A percentile compares a stretch with the other conserved stretches of the same genome.
phyloP scores from a whole-genome alignment of 345 rosid genomes.

The Melastoma malabathricum region DNA sequence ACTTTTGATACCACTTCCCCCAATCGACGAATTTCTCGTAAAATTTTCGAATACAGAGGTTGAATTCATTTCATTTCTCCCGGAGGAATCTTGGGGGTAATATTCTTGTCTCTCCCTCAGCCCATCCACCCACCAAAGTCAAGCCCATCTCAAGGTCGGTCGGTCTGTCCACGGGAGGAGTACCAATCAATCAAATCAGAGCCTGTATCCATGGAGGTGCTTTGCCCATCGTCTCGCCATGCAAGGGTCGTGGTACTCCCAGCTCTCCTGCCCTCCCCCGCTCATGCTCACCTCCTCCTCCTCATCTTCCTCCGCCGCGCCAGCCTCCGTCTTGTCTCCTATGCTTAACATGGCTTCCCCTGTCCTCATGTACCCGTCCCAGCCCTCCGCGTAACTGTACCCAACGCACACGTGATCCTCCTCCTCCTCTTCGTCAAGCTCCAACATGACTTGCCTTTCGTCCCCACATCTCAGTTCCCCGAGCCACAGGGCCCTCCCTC shows the following conservation, averaged over 20 bases:
- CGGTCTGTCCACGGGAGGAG: too few species aligned
- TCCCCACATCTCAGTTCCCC: slow-evolving; percentile 59
- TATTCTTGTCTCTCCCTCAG: too few species aligned
- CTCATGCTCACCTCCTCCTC: slow-evolving; percentile 15
- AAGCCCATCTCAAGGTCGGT: too few species aligned
- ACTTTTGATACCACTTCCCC: too few species aligned
- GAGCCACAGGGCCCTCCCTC: slow-evolving; percentile 33
- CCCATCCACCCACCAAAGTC: too few species aligned
- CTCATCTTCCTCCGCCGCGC: slow-evolving; percentile 38
- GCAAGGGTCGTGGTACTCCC: slow-evolving; percentile 64
- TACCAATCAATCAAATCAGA: slow-evolving; percentile 21
- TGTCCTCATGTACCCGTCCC: slow-evolving; percentile 32
- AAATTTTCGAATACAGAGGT: too few species aligned
- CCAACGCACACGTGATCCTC: slow-evolving; percentile 33
- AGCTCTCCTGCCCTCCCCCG: slow-evolving; percentile 18
- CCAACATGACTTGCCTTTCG: slow-evolving; percentile 48
- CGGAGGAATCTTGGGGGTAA: too few species aligned
- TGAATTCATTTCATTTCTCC: too few species aligned
- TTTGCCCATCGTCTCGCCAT: slow-evolving; percentile 89
- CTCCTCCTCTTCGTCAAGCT: slow-evolving; percentile 25
- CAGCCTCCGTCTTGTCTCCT: slow-evolving; percentile 24
- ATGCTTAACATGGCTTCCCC: slow-evolving; percentile 48
- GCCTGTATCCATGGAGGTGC: slow-evolving; percentile 60
- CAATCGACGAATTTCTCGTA: too few species aligned
- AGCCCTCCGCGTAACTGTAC: slow-evolving; percentile 68